A percentile compares a stretch with the other conserved stretches of the same genome.
These are phyloP conservation scores for Colletotrichum viniferum DNA, from an alignment of 2,329 filamentous ascomycete species.

Conservation along the genomic window DNA sequence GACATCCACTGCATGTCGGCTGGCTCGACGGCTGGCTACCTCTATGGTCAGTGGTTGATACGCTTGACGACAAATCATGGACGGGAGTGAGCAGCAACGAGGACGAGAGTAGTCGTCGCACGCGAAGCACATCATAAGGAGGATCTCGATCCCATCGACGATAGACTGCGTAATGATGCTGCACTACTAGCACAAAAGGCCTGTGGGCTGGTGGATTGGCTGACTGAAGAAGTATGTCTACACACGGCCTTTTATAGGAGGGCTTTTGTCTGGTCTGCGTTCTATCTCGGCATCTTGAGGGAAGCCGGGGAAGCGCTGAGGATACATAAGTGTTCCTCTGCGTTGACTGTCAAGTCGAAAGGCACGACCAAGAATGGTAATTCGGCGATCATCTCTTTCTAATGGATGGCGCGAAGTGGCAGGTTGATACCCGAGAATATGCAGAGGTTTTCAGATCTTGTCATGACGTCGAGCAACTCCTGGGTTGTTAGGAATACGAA, in stretches of 20 bases:
- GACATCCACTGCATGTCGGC: not conserved
- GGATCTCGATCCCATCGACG: not conserved
- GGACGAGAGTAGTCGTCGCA: not conserved
- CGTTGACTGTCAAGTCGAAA: not conserved
- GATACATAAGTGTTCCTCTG: not conserved
- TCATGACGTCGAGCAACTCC: not conserved
- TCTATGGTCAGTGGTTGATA: not conserved
- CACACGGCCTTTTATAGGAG: not conserved
- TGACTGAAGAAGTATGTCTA: not conserved
- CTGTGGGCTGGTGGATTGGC: not conserved
- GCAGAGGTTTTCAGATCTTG: not conserved
- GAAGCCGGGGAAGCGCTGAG: not conserved
- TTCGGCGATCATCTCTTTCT: too few species aligned
- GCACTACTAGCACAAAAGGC: not conserved
- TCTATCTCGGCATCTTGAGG: fast-evolving
- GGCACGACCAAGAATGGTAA: not conserved
- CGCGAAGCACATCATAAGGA: not conserved
- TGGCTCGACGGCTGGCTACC: not conserved
- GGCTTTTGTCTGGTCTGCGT: not conserved
- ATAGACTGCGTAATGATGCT: too few species aligned
- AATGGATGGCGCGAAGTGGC: not conserved
- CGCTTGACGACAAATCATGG: not conserved
- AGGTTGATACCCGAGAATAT: not conserved
- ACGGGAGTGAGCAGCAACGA: not conserved
- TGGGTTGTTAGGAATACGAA: not conserved